Base-by-base conservation (phyloP, 805 yeast species). In the Groenewaldozyma salmanticensis region DNA sequence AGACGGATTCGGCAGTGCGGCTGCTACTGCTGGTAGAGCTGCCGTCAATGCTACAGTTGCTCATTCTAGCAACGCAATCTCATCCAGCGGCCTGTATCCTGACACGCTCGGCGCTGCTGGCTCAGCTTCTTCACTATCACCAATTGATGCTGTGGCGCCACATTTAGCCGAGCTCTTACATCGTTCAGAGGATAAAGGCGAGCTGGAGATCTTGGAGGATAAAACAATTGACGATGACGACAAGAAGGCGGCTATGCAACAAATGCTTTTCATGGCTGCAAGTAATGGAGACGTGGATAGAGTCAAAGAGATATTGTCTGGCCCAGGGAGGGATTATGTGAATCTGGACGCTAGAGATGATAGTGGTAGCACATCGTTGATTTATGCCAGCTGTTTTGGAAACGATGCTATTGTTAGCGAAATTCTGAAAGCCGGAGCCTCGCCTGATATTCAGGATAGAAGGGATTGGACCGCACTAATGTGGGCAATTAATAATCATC, bases 401-500 rank as follows among this genome's bases (percentile, higher is more conserved):
- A 61, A 63, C 43, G 61, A 53, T 38, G 51, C 47, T 9, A 54
- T 55, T 2, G 70, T 64, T 4, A 40, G 50, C 15, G 60, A 52
- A 39, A 53, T 66, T 35, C 50, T 67, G 29, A 50, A 57, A 9
- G 52, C 43, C 21, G 64, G 61, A 4, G 71, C 71, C 1, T 43
- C 55, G 15, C 58, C 61, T 2, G 58, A 66, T 38, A 41, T 42
- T 17, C 61, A 55, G 40, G 71, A 66, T 49, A 54, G 55, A 32
- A 54, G 55, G 40, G 61, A 59, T 37, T 67, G 70, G 70, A 60
- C 71, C 4, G 60, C 95, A 7, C 59, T 83, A 35, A 84, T 83
- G 92, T 85, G 95, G 95, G 88, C 94, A 0, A 75, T 84, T 2
- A 72, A 77, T 50, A 67, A 79, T 49, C 72, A 76, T 40, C 74